Evolutionary conservation across 371 early-diverging fungal species (phyloP), one percentile per base, ranked within the genome.

Genomic region (Encephalitozoon cuniculi): DNA sequence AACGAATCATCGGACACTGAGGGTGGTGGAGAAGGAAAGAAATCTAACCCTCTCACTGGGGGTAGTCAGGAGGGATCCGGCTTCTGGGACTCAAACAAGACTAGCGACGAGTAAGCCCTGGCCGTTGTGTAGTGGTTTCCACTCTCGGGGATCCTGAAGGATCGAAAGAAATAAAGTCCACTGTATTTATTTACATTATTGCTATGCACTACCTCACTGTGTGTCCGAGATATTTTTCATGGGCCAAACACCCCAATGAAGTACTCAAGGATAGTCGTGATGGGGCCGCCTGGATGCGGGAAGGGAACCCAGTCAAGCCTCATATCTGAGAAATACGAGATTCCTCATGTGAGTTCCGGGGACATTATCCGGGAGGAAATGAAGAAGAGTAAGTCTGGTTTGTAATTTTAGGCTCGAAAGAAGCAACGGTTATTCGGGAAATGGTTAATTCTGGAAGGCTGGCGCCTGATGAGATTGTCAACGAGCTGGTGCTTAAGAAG

Each of bases 331-430:
- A 88, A 89, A 85, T 94, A 88, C 89, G 91, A 90, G 81, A 87
- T 92, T 70, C 93, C 93, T 86, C 97, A 98, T 86, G 89, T 97
- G 84, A 93, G 95, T 34, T 95, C 97, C 40, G 96, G 96, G 64
- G 97, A 97, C 85, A 94, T 97, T 93, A 89, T 99, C 69, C 89
- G 99, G 66, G 89, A 90, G 80, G 94, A 95, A 79, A 94, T 94
- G 89, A 91, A 92, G 88, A 89, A 94, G 83, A 94, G 96, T 93
- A 94, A 93, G 82, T 11, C 18, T 15, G 30, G 18, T 2, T 25
- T 11, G 12, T 40, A 34, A 74, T 39, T 49, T 46, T 32, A 64
- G 34, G 40, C 18, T 23, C 41, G 28, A 46, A 71, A 15, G 68
- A 76, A 9, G 59, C 59, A 4, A 34, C 32, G 15, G 21, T 34